phyloP scores from a whole-genome alignment of 2,329 filamentous ascomycete species.

The Ustulina deusta region DNA sequence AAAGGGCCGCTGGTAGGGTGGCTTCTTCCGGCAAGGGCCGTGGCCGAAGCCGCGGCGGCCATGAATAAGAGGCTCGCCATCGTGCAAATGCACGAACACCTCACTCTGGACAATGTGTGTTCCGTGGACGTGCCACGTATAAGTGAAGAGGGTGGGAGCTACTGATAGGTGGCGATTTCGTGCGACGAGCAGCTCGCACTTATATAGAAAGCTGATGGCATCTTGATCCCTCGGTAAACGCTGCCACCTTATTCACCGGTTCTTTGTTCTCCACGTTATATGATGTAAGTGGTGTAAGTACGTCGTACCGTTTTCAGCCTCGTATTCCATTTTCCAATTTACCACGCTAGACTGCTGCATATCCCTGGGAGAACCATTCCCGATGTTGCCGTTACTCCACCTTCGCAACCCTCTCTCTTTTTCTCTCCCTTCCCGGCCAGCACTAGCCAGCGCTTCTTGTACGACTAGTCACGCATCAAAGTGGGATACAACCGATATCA shows the following conservation, averaged over 20 bases:
- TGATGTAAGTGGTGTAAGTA: conserved; percentile 14
- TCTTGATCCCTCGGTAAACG: conserved; percentile 20
- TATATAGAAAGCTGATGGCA: conserved; percentile 15
- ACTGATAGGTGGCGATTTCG: neutral
- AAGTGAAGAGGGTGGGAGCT: conserved; percentile 1
- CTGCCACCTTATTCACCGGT: conserved; percentile 2
- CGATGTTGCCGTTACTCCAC: neutral
- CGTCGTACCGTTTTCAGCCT: conserved; percentile 10
- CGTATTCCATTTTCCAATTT: neutral
- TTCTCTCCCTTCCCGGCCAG: too few species aligned
- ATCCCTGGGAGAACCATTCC: neutral
- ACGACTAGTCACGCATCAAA: too few species aligned
- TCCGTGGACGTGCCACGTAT: conserved; percentile 5
- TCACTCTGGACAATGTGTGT: conserved; percentile 11
- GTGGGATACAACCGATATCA: too few species aligned
- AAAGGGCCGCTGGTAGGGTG: conserved; percentile 48
- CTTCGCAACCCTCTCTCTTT: too few species aligned
- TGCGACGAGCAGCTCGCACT: conserved; percentile 5
- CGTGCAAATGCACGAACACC: conserved; percentile 24
- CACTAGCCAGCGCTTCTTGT: too few species aligned
- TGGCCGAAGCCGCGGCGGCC: conserved; percentile 46
- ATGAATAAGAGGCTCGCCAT: conserved; percentile 49
- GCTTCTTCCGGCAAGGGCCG: conserved; percentile 43
- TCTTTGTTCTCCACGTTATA: conserved; percentile 4
- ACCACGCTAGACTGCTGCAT: neutral